phyloP scores from a whole-genome alignment of 2,329 filamentous ascomycete genomes.

The Coleophoma eucalyptorum region DNA sequence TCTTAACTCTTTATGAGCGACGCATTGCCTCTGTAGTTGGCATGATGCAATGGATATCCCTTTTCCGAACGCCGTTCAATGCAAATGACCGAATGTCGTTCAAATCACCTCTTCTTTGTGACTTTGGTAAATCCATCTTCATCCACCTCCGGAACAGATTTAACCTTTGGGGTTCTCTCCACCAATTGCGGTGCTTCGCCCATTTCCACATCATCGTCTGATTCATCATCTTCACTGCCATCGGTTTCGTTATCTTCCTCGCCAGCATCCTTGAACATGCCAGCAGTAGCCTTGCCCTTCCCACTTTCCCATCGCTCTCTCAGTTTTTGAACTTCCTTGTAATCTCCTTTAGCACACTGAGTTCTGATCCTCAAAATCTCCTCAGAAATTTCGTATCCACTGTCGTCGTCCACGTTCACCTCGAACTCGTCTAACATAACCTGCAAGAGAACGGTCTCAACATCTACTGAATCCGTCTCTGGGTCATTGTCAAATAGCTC shows the following conservation, averaged over 20 bases:
- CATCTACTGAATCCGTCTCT: constrained; percentile 69
- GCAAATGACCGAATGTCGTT: constrained; percentile 3
- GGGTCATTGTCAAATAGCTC: constrained; percentile 65
- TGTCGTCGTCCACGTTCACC: constrained; percentile 87
- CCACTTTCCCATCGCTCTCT: constrained; percentile 60
- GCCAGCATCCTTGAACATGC: constrained; percentile 36
- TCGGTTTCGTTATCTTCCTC: constrained; percentile 53
- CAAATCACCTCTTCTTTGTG: constrained; percentile 51
- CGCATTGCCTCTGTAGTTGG: constrained; percentile 4
- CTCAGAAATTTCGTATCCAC: constrained; percentile 67
- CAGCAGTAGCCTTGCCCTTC: constrained; percentile 47
- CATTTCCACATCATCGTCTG: constrained; percentile 60
- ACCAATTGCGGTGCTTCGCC: constrained; percentile 63
- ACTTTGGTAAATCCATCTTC: constrained; percentile 81
- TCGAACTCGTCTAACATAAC: constrained; percentile 97
- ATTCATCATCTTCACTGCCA: constrained; percentile 48
- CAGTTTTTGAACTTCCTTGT: constrained; percentile 60
- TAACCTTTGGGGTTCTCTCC: constrained; percentile 38
- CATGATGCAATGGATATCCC: constrained; percentile 17
- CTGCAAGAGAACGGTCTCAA: constrained; percentile 82
- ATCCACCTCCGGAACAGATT: constrained; percentile 66
- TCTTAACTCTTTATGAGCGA: background rate
- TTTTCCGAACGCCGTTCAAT: constrained; percentile 11
- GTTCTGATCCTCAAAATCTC: constrained; percentile 66
- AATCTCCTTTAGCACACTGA: constrained; percentile 62